phyloP scores from a whole-genome alignment of 2,329 filamentous ascomycete species.

The Cephalotrichum gorgonifer region DNA sequence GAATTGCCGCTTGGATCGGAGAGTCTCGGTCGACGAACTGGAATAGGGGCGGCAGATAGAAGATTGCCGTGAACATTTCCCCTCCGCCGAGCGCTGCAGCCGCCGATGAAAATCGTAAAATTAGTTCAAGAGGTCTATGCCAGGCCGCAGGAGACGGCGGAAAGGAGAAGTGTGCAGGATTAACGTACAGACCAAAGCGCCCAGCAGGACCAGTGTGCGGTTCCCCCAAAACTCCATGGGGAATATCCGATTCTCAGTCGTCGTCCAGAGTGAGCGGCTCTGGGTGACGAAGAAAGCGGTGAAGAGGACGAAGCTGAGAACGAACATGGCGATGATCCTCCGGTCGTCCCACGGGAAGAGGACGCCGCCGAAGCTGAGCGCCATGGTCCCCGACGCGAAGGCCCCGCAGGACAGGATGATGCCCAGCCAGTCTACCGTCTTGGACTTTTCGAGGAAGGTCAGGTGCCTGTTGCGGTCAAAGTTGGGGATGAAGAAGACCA shows the following conservation, averaged over 20 bases:
- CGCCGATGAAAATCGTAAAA: too few relatives aligned
- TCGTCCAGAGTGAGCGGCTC: conserved; percentile 22
- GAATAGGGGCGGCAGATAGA: conserved; percentile 11
- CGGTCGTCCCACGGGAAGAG: conserved; percentile 24
- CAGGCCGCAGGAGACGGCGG: too few relatives aligned
- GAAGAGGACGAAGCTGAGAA: conserved; percentile 26
- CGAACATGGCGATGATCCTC: conserved; percentile 28
- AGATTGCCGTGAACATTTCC: conserved; percentile 9
- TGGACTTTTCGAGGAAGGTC: conserved; percentile 13
- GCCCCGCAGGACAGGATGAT: conserved; percentile 20
- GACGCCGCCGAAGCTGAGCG: conserved; percentile 24
- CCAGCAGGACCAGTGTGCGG: conserved; percentile 6
- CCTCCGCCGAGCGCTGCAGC: too few relatives aligned
- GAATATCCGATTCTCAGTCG: conserved; percentile 18
- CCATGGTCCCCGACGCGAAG: conserved; percentile 8
- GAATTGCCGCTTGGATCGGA: too few relatives aligned
- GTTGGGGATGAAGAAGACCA: too few relatives aligned
- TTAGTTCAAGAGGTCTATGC: too few relatives aligned
- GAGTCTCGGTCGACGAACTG: too few relatives aligned
- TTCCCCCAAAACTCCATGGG: conserved; percentile 8
- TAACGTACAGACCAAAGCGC: too few relatives aligned
- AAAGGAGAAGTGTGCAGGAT: too few relatives aligned
- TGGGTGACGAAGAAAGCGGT: conserved; percentile 26
- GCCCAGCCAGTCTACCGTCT: conserved; percentile 10
- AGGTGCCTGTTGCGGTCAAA: conserved; percentile 15